phyloP scores from a whole-genome alignment of 2,329 filamentous ascomycete species.

The Hymenoscyphus fructigenus region DNA sequence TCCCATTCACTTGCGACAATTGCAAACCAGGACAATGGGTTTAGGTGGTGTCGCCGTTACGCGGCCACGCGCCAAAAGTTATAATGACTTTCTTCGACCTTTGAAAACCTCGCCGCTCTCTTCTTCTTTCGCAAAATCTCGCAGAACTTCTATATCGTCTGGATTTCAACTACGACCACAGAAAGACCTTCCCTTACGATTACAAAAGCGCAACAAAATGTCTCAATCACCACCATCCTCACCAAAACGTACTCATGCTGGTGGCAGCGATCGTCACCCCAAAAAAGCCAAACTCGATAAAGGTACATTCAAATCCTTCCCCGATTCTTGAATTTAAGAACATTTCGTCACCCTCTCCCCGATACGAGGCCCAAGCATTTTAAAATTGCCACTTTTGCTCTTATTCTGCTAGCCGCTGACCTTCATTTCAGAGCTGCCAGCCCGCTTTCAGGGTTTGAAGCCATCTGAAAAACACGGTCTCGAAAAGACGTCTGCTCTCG shows the following conservation, averaged over 20 bases:
- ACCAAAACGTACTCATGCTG: slow-evolving; percentile 9
- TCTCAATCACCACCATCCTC: slow-evolving; percentile 10
- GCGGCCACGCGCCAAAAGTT: not conserved
- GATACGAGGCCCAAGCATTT: no score
- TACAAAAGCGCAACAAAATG: slow-evolving; percentile 5
- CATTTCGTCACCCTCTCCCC: no score
- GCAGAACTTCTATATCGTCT: not conserved
- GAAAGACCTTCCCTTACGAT: slow-evolving; percentile 11
- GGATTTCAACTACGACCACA: not conserved
- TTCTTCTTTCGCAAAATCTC: not conserved
- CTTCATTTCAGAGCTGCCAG: not conserved
- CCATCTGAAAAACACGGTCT: not conserved
- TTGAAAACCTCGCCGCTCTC: not conserved
- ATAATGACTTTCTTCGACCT: slow-evolving; percentile 3
- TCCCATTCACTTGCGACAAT: not conserved
- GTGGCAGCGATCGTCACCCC: slow-evolving; percentile 1
- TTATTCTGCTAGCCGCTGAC: not conserved
- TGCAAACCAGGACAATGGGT: not conserved
- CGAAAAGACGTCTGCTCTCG: not conserved
- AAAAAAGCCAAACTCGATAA: slow-evolving; percentile 12
- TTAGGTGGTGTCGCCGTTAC: not conserved
- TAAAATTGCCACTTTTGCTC: not conserved
- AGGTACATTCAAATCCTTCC: slow-evolving; percentile 1
- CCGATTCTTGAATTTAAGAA: not conserved
- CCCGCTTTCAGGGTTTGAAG: slow-evolving; percentile 11